Conservation (phyloP, 2,329 filamentous ascomycete genomes). For the Ophiostoma montium region DNA sequence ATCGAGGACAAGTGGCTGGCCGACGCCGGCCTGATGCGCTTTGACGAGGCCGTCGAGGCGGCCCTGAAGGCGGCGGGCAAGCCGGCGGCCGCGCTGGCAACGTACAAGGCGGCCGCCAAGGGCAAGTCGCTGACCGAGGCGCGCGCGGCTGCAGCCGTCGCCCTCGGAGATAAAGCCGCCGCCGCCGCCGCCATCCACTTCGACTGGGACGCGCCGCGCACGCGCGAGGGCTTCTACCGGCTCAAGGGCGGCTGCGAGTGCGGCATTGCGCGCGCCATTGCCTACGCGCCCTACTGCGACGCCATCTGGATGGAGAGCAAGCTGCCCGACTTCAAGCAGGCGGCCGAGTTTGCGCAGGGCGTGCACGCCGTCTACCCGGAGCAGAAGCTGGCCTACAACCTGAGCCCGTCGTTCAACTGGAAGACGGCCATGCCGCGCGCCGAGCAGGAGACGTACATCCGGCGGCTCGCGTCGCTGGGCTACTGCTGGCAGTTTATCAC, state of each 20-base stretch:
- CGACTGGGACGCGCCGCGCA: constrained; percentile 89
- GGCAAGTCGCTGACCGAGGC: constrained; percentile 81
- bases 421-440: constrained; percentile 84
- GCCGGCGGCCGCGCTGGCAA: constrained; percentile 41
- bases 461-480: constrained; percentile 68
- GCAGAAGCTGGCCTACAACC: constrained; percentile 98
- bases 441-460: constrained; percentile 96
- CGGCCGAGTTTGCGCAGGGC: constrained; percentile 81
- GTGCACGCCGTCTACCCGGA: constrained; percentile 92
- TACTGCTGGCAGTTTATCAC: constrained; percentile 99
- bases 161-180: constrained; percentile 57
- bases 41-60: constrained; percentile 77
- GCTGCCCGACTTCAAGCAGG: constrained; percentile 80
- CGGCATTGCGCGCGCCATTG: constrained; percentile 77
- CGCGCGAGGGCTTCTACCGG: constrained; percentile 89
- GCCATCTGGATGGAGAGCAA: constrained; percentile 99
- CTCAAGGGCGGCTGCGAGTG: constrained; percentile 84
- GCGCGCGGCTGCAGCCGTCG: constrained; percentile 58
- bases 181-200: constrained; percentile 62
- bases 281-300: constrained; percentile 86
- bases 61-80: constrained; percentile 42
- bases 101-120: constrained; percentile 56
- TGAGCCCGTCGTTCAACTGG: constrained; percentile 99
- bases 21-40: constrained; percentile 71
- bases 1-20: constrained; percentile 83